Evolutionary conservation across 208 protist genomes (phyloP), one percentile per base, ranked within the genome.

Genomic region (Trypanosoma congolense): DNA sequence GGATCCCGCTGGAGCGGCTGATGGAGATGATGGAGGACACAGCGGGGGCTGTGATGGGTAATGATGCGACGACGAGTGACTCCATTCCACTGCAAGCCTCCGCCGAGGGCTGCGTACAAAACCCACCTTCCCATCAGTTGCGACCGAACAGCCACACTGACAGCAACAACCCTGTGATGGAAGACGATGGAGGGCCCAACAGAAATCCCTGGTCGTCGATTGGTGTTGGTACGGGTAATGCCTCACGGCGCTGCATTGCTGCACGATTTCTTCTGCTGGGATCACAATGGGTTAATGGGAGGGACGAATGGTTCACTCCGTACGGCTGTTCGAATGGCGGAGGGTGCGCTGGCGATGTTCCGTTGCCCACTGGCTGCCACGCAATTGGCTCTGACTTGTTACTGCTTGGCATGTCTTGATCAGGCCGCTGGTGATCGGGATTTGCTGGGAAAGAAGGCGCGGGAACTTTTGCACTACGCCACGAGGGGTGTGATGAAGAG

Each of bases 191-290:
- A 3, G 21, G 2, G 30, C 25, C 1, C 40, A 28, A 35, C 8
- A 8, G 22, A 19, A 24, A 6, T 14, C 18, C 19, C 16, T 12
- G 4, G 25, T 9, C 2, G 1, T 47, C 41, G 8, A 33, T 29
- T 18, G 31, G 10, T 22, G 2, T 12, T 29, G 16, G 4, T 9
- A 26, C 28, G 3, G 24, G 14, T 0, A n/a, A n/a, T 8, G 30
- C 21, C 30, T 43, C 29, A 54, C 60, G 31, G 50, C 70, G 67
- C 5, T 49, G 81, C 59, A 57, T 85, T 53, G 79, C 79, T 4
- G 68, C 77, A 9, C 74, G 83, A 45, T 53, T 87, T 33, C 71
- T 86, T 42, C 55, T 80, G 16, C 74, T 82, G 8, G 83, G 61
- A 1, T 67, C 70, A 12, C 43, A 63, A 66, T 28, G 83, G 58